Percentiles rank a stretch among this genome's conserved stretches.
Evolutionary conservation across 768 basidiomycete genomes (phyloP).

Genomic region (Lenzites betulinus): DNA sequence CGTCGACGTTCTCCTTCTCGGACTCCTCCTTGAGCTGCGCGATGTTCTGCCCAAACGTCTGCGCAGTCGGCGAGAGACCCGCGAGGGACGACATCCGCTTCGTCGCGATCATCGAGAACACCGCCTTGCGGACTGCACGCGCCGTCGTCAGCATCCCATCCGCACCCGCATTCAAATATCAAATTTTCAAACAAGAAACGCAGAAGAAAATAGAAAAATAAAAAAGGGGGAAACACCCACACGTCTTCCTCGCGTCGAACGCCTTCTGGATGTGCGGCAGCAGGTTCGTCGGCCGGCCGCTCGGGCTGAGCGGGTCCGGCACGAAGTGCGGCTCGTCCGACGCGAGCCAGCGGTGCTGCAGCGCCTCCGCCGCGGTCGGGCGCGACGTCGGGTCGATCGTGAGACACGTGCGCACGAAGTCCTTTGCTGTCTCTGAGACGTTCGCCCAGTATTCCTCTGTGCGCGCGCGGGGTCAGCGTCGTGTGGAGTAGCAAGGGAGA

Average conservation of each 20-base stretch:
- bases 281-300: slow-evolving; percentile 71
- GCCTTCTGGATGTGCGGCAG: slow-evolving; percentile 87
- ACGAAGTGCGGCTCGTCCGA: slow-evolving; percentile 71
- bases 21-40: slow-evolving; percentile 80
- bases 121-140: slow-evolving; percentile 79
- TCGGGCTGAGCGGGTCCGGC: slow-evolving; percentile 53
- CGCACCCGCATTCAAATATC: no score
- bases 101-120: slow-evolving; percentile 83
- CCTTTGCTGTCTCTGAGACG: slow-evolving; percentile 79
- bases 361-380: slow-evolving; percentile 75
- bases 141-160: slow-evolving; percentile 9
- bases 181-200: no score
- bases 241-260: slow-evolving; percentile 86
- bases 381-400: slow-evolving; percentile 79
- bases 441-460: slow-evolving; percentile 82
- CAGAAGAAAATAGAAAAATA: no score
- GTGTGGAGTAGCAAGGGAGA: background rate
- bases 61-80: slow-evolving; percentile 43
- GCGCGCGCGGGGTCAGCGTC: background rate
- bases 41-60: slow-evolving; percentile 59
- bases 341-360: slow-evolving; percentile 84
- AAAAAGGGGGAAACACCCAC: slow-evolving; percentile 48
- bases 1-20: slow-evolving; percentile 79
- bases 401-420: slow-evolving; percentile 82
- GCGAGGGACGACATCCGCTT: slow-evolving; percentile 72